Conservation (phyloP, 352 stramenopile species). For the Globisporangium sylvaticum region DNA sequence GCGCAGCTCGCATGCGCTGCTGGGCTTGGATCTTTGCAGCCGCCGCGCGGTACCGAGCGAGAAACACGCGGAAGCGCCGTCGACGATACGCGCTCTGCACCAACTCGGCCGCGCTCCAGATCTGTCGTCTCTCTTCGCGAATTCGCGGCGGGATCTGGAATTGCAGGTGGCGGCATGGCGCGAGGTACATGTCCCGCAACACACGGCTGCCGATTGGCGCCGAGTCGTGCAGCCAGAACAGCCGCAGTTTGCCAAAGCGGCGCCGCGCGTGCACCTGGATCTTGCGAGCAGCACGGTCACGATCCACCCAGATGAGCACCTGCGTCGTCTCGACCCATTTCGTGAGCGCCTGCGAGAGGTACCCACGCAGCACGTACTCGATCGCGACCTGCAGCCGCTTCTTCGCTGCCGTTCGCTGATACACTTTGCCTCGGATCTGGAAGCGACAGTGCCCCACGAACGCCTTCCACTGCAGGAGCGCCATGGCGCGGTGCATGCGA, state of each 20-base stretch:
- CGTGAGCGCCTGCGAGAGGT: constrained; percentile 50
- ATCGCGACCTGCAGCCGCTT: constrained; percentile 63
- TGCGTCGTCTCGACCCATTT: constrained; percentile 58
- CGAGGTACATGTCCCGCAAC: constrained; percentile 59
- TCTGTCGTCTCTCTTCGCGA: constrained; percentile 43
- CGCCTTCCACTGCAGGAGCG: constrained; percentile 79
- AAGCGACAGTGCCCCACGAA: constrained; percentile 60
- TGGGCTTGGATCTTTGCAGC: constrained; percentile 58
- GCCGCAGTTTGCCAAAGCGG: constrained; percentile 26
- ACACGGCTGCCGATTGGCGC: constrained; percentile 36
- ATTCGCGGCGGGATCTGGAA: constrained; percentile 52
- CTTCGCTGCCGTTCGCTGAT: constrained; percentile 54
- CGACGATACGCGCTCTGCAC: constrained; percentile 57
- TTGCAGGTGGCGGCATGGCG: constrained; percentile 26
- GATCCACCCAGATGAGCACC: constrained; percentile 52
- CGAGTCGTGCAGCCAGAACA: constrained; percentile 41
- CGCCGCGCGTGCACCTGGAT: constrained; percentile 58
- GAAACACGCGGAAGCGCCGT: constrained; percentile 47
- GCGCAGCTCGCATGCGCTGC: constrained; percentile 45
- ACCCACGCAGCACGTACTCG: constrained; percentile 62
- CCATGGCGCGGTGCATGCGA: constrained; percentile 65
- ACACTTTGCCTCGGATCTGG: constrained; percentile 46
- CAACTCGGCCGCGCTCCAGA: constrained; percentile 53
- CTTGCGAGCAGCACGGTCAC: constrained; percentile 39
- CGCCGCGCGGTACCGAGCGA: constrained; percentile 48